A percentile compares a stretch with the other conserved stretches of the same genome.
Evolutionary conservation across 2,329 filamentous ascomycete species (phyloP).

Genomic region (Corniculantispora saksenae): DNA sequence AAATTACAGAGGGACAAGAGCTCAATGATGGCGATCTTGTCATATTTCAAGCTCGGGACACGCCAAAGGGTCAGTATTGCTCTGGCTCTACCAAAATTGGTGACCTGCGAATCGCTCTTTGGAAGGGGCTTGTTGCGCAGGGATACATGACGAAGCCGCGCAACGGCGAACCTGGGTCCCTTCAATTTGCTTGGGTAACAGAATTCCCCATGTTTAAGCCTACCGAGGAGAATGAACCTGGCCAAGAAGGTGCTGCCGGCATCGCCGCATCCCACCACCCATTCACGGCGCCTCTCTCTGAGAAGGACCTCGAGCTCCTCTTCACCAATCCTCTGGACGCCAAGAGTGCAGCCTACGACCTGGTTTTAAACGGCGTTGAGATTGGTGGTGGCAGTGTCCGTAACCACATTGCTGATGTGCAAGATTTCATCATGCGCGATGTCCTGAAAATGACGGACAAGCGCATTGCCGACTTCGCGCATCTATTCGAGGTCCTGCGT

Average conservation of each 20-base stretch:
- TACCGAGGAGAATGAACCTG: constrained; percentile 61
- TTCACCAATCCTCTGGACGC: constrained; percentile 70
- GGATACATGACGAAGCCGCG: constrained; percentile 51
- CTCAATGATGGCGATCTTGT: constrained; percentile 69
- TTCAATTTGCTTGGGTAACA: constrained; percentile 81
- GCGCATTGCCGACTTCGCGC: constrained; percentile 77
- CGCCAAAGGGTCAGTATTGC: constrained; percentile 56
- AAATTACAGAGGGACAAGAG: constrained; percentile 42
- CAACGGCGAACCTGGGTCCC: constrained; percentile 38
- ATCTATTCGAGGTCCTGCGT: constrained; percentile 78
- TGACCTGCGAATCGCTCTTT: constrained; percentile 68
- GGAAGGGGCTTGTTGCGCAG: constrained; percentile 67
- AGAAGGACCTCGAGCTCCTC: constrained; percentile 73
- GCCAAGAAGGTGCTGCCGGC: constrained; percentile 79
- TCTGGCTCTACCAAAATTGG: constrained; percentile 70
- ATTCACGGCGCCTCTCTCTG: constrained; percentile 82
- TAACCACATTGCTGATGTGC: constrained; percentile 82
- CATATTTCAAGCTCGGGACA: constrained; percentile 75
- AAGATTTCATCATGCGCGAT: constrained; percentile 81
- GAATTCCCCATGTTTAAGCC: constrained; percentile 93
- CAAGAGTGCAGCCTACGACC: constrained; percentile 87
- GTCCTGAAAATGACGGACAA: constrained; percentile 75
- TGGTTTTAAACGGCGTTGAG: constrained; percentile 94
- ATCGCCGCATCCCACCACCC: constrained; percentile 91
- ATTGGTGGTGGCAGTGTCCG: constrained; percentile 89